A percentile compares a stretch with the other conserved stretches of the same genome.
Conservation (phyloP, 1,284 basidiomycete genomes). For the Macrocybe sp. region DNA sequence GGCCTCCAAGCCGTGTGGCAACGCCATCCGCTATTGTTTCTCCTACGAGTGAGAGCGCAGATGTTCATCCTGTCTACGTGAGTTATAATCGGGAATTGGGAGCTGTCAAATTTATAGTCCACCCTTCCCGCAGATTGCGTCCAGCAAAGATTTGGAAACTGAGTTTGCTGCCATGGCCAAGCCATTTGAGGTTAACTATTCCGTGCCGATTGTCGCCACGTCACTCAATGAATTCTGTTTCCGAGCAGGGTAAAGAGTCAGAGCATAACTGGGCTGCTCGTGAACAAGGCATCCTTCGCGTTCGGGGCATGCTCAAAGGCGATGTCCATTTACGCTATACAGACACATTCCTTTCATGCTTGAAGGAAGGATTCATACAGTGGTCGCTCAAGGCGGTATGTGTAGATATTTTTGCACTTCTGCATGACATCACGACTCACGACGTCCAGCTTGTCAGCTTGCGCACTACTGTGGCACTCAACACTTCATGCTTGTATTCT, state of each 20-base stretch:
- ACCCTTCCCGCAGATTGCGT: conserved; percentile 63
- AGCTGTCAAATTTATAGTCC: background rate
- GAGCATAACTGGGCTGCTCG: conserved; percentile 94
- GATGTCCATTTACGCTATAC: conserved; percentile 71
- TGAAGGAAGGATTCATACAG: conserved; percentile 79
- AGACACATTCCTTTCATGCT: conserved; percentile 68
- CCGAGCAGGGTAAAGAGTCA: conserved; percentile 81
- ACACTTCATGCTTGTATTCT: conserved; percentile 74
- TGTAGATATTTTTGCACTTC: conserved; percentile 3
- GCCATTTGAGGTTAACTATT: conserved; percentile 64
- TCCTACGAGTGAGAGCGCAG: conserved; percentile 36
- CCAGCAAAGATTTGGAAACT: conserved; percentile 77
- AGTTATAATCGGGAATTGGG: conserved; percentile 22
- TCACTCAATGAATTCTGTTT: conserved; percentile 7
- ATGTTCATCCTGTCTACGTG: conserved; percentile 70
- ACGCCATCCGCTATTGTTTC: conserved; percentile 36
- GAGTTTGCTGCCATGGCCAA: conserved; percentile 80
- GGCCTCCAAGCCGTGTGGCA: conserved; percentile 39
- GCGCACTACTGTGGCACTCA: conserved; percentile 86
- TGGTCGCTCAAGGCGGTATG: conserved; percentile 84
- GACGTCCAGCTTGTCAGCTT: conserved; percentile 64
- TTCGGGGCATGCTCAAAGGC: conserved; percentile 91
- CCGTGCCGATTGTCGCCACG: conserved; percentile 3
- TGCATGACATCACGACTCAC: background rate
- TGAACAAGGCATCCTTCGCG: conserved; percentile 73